These are phyloP conservation scores for Trypanosoma melophagium DNA, from an alignment of 208 protist genomes.

Conservation along the genomic window DNA sequence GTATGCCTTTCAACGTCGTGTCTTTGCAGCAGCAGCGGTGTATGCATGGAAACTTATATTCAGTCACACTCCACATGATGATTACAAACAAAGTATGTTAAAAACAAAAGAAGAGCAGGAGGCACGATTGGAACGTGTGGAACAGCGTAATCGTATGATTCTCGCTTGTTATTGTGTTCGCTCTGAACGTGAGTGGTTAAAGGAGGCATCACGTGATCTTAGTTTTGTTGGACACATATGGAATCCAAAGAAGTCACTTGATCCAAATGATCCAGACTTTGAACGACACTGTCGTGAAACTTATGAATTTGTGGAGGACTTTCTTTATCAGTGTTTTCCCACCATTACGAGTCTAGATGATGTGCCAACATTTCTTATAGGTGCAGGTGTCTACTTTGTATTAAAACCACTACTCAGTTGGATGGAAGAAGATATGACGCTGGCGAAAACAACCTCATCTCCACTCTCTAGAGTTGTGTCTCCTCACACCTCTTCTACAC, in stretches of 20 bases:
- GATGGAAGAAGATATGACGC: neutral
- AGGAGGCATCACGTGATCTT: conserved; percentile 79
- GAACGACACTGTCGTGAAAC: conserved; percentile 73
- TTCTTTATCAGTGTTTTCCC: conserved; percentile 90
- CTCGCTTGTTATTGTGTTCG: conserved; percentile 84
- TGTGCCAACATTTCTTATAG: conserved; percentile 75
- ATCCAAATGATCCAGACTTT: conserved; percentile 76
- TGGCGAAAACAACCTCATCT: neutral
- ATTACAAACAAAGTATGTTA: conserved; percentile 85
- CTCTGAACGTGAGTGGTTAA: conserved; percentile 83
- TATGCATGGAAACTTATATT: conserved; percentile 93
- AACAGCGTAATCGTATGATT: conserved; percentile 88
- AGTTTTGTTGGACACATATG: conserved; percentile 82
- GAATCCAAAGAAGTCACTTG: conserved; percentile 66
- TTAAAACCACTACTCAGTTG: conserved; percentile 62
- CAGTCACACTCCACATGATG: conserved; percentile 88
- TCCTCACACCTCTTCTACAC: neutral
- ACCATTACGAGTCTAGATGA: conserved; percentile 62
- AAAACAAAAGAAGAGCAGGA: conserved; percentile 59
- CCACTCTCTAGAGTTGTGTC: neutral
- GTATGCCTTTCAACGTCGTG: conserved; percentile 47
- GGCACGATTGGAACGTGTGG: conserved; percentile 71
- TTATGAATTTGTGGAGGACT: conserved; percentile 89
- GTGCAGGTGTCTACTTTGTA: conserved; percentile 75
- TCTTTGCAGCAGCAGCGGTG: conserved; percentile 74